A percentile compares a stretch with the other conserved stretches of the same genome.
Evolutionary conservation across 495 filamentous ascomycete genomes (phyloP).

Genomic region (Aspergillus hancockii): DNA sequence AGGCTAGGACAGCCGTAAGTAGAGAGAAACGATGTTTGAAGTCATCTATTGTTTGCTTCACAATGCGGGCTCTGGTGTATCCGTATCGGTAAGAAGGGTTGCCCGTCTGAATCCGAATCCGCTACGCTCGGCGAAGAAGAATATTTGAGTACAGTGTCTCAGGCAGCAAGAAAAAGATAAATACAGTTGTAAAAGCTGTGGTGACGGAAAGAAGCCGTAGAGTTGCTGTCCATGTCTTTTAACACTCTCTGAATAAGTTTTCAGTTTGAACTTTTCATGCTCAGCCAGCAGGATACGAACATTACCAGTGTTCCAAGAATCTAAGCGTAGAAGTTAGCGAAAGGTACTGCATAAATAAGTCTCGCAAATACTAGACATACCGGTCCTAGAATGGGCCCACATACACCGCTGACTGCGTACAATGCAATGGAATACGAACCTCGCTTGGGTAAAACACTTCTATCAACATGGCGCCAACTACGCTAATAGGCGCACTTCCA

Average conservation of each 20-base stretch:
- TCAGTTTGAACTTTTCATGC: not conserved
- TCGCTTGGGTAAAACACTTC: slow-evolving; percentile 12
- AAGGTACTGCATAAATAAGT: no score
- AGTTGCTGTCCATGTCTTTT: slow-evolving; percentile 14
- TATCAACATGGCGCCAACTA: slow-evolving; percentile 12
- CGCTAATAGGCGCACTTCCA: slow-evolving; percentile 46
- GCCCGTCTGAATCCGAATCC: slow-evolving; percentile 31
- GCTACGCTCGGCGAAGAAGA: slow-evolving; percentile 49
- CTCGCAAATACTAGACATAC: slow-evolving; percentile 9
- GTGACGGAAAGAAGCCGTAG: slow-evolving; percentile 17
- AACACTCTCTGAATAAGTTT: slow-evolving; percentile 7
- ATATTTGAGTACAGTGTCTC: slow-evolving; percentile 54
- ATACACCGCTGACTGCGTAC: slow-evolving; percentile 19
- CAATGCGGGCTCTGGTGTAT: not conserved
- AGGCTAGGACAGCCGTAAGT: slow-evolving; percentile 8
- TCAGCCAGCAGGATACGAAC: not conserved
- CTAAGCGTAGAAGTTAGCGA: not conserved
- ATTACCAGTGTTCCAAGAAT: not conserved
- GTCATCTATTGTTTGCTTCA: slow-evolving; percentile 13
- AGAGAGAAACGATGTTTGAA: slow-evolving; percentile 11
- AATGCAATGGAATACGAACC: slow-evolving; percentile 16
- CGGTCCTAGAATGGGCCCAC: slow-evolving; percentile 17
- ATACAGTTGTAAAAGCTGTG: slow-evolving; percentile 39
- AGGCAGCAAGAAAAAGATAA: slow-evolving; percentile 49
- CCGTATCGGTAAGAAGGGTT: not conserved